These are phyloP conservation scores for Cyberlindnera mycetangii DNA, from an alignment of 805 yeast genomes.

Conservation along the genomic window DNA sequence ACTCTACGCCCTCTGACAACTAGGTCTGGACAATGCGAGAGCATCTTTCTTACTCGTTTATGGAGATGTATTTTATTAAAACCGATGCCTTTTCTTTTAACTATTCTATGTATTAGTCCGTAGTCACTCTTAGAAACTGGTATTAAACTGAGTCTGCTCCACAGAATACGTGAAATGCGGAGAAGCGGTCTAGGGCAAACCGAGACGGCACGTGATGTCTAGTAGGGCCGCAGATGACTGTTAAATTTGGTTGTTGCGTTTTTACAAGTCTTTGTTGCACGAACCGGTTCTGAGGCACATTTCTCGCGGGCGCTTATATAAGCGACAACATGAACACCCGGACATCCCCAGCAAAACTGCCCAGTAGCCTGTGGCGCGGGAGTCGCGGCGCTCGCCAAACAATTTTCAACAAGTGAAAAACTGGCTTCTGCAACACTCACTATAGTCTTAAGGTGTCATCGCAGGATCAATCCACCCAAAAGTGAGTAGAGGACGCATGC, in stretches of 20 bases:
- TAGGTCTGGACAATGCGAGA: too few relatives aligned
- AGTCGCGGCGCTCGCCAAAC: slow-evolving; percentile 20
- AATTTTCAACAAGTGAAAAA: slow-evolving; percentile 30
- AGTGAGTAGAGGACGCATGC: slow-evolving; percentile 23
- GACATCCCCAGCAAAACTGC: slow-evolving; percentile 10
- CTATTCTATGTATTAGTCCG: too few relatives aligned
- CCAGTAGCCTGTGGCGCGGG: neutral
- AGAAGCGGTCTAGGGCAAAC: neutral
- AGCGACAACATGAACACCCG: slow-evolving; percentile 11
- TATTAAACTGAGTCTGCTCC: too few relatives aligned
- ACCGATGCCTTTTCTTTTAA: too few relatives aligned
- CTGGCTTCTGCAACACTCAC: slow-evolving; percentile 17
- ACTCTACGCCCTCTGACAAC: neutral
- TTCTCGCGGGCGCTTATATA: slow-evolving; percentile 5
- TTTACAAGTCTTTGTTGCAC: slow-evolving; percentile 1
- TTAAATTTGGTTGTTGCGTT: neutral
- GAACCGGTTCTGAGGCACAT: slow-evolving; percentile 1
- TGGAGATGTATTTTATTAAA: too few relatives aligned
- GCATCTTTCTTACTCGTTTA: too few relatives aligned
- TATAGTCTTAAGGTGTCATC: slow-evolving; percentile 6
- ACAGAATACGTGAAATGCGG: too few relatives aligned
- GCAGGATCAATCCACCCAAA: slow-evolving; percentile 28
- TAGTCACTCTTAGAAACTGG: too few relatives aligned
- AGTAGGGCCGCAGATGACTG: slow-evolving; percentile 2
- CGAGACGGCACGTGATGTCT: slow-evolving; percentile 1